Conservation (phyloP, 148 eudicot genomes). For the Rhododendron mucronatum region DNA sequence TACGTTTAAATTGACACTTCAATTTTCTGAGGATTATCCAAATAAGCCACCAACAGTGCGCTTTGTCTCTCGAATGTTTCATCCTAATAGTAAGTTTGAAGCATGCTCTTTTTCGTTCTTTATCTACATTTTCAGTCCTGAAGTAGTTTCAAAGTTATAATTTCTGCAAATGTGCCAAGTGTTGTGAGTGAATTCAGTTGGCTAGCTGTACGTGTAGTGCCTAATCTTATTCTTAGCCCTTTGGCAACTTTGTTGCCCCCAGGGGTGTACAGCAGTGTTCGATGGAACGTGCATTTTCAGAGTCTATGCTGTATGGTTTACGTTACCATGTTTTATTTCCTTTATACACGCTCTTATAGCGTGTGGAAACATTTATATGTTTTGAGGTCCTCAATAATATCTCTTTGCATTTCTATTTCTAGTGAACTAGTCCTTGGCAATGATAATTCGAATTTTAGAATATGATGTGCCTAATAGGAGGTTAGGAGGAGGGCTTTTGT, state of each 20-base stretch:
- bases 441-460: neutral
- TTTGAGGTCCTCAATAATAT: neutral
- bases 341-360: neutral
- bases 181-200: neutral
- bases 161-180: neutral
- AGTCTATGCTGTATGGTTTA: neutral
- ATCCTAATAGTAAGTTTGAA: slow-evolving; percentile 51
- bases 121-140: neutral
- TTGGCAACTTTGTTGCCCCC: neutral
- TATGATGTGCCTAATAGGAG: neutral
- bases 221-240: neutral
- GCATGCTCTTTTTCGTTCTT: neutral
- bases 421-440: neutral
- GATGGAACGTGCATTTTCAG: neutral
- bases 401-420: neutral
- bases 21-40: slow-evolving; percentile 53
- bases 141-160: neutral
- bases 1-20: slow-evolving; percentile 55
- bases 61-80: slow-evolving; percentile 58
- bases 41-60: slow-evolving; percentile 61
- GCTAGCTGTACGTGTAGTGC: neutral
- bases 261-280: neutral
- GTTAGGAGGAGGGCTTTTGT: neutral
- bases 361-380: neutral
- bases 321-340: neutral